Conservation (phyloP, 805 yeast species). For the Candida schatavii region DNA sequence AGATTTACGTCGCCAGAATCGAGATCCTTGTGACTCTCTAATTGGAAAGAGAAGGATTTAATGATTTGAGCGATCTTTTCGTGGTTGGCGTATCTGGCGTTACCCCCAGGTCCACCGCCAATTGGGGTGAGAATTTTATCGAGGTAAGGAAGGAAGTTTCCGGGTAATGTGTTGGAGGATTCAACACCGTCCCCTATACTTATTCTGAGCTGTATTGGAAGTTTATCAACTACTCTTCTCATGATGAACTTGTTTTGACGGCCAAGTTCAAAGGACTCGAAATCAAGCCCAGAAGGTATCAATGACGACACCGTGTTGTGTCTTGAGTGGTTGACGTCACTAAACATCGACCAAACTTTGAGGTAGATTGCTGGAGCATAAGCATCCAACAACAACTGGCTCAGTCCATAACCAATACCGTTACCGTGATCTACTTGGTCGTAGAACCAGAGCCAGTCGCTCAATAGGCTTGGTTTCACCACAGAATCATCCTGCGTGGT, state of each 20-base stretch:
- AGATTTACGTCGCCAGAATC: constrained; percentile 27
- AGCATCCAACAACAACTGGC: constrained; percentile 27
- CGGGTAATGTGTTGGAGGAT: constrained; percentile 21
- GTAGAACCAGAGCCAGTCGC: constrained; percentile 76
- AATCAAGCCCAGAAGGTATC: constrained; percentile 21
- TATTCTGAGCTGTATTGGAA: constrained; percentile 24
- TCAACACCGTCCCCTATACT: constrained; percentile 19
- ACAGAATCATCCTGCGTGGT: constrained; percentile 62
- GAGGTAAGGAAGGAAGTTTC: constrained; percentile 34
- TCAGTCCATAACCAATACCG: constrained; percentile 44
- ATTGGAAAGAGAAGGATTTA: constrained; percentile 35
- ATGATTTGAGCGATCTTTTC: constrained; percentile 33
- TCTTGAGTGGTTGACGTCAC: constrained; percentile 48
- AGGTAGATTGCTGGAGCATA: constrained; percentile 58
- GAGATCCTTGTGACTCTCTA: constrained; percentile 36
- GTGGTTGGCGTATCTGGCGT: constrained; percentile 10
- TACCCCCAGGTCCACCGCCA: constrained; percentile 18
- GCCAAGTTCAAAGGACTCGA: constrained; percentile 36
- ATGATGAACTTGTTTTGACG: constrained; percentile 31
- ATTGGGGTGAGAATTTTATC: constrained; percentile 31
- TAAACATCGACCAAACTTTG: constrained; percentile 62
- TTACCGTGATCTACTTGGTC: constrained; percentile 50
- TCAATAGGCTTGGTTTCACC: constrained; percentile 53
- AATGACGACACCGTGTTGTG: constrained; percentile 18
- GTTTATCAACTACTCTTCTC: constrained; percentile 24